Conservation (phyloP, 2,329 filamentous ascomycete genomes). For the Alternaria viburni region DNA sequence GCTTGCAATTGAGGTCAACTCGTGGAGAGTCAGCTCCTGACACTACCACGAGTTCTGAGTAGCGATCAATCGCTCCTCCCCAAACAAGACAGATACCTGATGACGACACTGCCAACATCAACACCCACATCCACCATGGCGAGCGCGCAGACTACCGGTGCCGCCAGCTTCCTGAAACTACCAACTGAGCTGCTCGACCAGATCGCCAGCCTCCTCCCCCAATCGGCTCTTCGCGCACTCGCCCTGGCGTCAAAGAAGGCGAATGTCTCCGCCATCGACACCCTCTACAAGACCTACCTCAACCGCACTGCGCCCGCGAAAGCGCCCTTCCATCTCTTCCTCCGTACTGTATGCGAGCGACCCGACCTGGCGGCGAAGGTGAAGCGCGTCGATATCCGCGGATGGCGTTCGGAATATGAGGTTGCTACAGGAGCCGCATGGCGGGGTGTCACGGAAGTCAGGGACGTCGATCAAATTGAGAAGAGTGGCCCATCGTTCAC, state of each 20-base stretch:
- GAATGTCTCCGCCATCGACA: neutral
- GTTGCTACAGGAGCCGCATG: slow-evolving; percentile 2
- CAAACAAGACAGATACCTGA: neutral
- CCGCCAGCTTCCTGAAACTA: neutral
- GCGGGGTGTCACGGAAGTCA: neutral
- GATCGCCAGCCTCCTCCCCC: neutral
- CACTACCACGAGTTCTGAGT: neutral
- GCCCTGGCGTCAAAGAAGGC: neutral
- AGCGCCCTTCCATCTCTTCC: slow-evolving; percentile 1
- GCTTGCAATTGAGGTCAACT: neutral
- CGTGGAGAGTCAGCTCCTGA: neutral
- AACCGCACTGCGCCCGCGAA: neutral
- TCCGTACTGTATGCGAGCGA: slow-evolving; percentile 1
- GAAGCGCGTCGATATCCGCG: slow-evolving; percentile 8
- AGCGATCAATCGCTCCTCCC: neutral
- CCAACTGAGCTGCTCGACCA: slow-evolving; percentile 2
- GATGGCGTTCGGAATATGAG: slow-evolving; percentile 16
- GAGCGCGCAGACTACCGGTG: neutral
- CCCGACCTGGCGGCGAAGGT: slow-evolving; percentile 4
- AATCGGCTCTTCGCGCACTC: neutral
- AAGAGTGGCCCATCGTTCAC: neutral
- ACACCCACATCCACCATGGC: neutral
- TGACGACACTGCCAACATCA: neutral
- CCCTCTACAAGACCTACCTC: neutral
- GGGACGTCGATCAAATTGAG: neutral